These are phyloP conservation scores for Epichloe sp. DNA, from an alignment of 2,329 filamentous ascomycete species.

Conservation along the genomic window DNA sequence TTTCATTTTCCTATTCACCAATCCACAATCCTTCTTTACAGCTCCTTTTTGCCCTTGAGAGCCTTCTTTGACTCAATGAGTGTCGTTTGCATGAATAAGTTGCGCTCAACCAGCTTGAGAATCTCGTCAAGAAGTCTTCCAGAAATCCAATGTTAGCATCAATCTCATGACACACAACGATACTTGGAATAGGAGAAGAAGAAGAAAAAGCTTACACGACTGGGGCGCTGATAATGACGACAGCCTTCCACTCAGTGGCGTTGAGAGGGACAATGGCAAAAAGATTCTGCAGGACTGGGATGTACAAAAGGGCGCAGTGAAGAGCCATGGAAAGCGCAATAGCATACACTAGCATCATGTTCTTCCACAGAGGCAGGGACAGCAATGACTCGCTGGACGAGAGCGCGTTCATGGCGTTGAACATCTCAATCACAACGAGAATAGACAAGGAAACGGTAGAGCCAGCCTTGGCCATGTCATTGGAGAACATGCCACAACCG, in stretches of 20 bases:
- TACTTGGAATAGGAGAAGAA: not conserved
- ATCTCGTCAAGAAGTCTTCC: slow-evolving; percentile 68
- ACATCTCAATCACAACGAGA: slow-evolving; percentile 96
- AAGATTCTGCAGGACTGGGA: slow-evolving; percentile 71
- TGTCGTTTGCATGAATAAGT: slow-evolving; percentile 45
- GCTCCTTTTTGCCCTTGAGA: slow-evolving; percentile 39
- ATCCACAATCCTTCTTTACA: slow-evolving; percentile 22
- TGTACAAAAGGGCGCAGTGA: slow-evolving; percentile 89
- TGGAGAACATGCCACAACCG: slow-evolving; percentile 81
- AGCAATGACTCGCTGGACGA: slow-evolving; percentile 90
- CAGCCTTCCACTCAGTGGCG: slow-evolving; percentile 82
- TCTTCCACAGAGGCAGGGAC: slow-evolving; percentile 91
- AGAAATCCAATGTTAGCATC: slow-evolving; percentile 12
- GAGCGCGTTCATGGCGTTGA: slow-evolving; percentile 97
- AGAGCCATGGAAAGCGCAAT: slow-evolving; percentile 86
- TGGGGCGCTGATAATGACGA: slow-evolving; percentile 74
- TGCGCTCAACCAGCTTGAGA: slow-evolving; percentile 66
- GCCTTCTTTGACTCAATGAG: slow-evolving; percentile 22
- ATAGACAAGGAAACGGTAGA: slow-evolving; percentile 87
- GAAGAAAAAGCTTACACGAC: slow-evolving; percentile 61
- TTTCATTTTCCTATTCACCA: slow-evolving; percentile 9
- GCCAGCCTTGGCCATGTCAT: slow-evolving; percentile 75
- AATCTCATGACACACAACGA: not conserved
- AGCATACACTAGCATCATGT: slow-evolving; percentile 96
- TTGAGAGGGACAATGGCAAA: slow-evolving; percentile 88